phyloP scores from a whole-genome alignment of 2,329 filamentous ascomycete species.

The Cryphonectria nitschkei region DNA sequence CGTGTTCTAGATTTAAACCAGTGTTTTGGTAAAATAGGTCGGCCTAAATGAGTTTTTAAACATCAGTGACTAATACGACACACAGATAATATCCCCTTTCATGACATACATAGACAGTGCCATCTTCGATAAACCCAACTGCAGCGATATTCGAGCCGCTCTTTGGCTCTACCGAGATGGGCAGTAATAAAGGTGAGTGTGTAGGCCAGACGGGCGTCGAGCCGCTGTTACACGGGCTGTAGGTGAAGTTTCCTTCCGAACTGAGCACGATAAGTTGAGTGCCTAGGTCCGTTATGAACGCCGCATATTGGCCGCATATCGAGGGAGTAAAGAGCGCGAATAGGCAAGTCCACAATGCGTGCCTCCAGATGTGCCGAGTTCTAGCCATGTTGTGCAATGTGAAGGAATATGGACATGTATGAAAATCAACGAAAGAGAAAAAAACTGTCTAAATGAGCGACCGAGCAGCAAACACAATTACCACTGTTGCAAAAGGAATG shows the following conservation, averaged over 20 bases:
- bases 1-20: constrained; percentile 2
- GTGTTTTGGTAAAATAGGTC: constrained; percentile 15
- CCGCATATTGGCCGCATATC: constrained; percentile 8
- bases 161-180: neutral
- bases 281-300: constrained; percentile 13
- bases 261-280: constrained; percentile 15
- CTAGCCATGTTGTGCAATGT: constrained; percentile 5
- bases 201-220: constrained; percentile 7
- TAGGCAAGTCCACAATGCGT: neutral
- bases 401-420: neutral
- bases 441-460: neutral
- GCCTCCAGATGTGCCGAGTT: neutral
- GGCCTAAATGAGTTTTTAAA: neutral
- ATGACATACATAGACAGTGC: neutral
- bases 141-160: constrained; percentile 14
- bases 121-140: constrained; percentile 7
- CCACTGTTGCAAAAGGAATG: neutral
- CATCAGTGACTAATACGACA: neutral
- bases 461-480: neutral
- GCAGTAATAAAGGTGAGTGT: neutral
- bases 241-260: constrained; percentile 9
- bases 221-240: constrained; percentile 16
- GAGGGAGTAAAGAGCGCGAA: neutral
- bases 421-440: neutral
- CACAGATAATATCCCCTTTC: neutral